Evolutionary conservation across 2,329 filamentous ascomycete genomes (phyloP).

Genomic region (Teratosphaeria viscida): DNA sequence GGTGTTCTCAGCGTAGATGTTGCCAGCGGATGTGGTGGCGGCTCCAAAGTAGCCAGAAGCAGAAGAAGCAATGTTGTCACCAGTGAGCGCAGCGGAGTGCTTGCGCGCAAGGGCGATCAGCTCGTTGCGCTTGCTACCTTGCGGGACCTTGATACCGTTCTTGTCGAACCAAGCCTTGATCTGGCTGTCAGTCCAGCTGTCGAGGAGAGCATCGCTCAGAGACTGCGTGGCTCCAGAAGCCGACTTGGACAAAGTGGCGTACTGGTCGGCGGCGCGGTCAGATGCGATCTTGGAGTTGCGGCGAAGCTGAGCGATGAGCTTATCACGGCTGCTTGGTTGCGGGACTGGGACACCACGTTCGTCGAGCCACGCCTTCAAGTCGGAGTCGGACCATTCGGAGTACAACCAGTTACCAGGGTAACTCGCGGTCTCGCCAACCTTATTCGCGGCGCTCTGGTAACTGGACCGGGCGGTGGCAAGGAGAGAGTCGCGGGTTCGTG

Average conservation of each 20-base stretch:
- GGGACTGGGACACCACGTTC: constrained; percentile 75
- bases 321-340: constrained; percentile 74
- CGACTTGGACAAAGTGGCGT: constrained; percentile 50
- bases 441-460: constrained; percentile 69
- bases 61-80: constrained; percentile 40
- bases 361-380: constrained; percentile 89
- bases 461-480: constrained; percentile 67
- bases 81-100: constrained; percentile 62
- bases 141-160: constrained; percentile 79
- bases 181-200: constrained; percentile 80
- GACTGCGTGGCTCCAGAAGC: constrained; percentile 55
- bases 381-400: constrained; percentile 80
- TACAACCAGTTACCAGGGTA: constrained; percentile 97
- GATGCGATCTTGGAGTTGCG: constrained; percentile 62
- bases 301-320: constrained; percentile 77
- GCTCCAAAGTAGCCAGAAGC: constrained; percentile 33
- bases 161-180: constrained; percentile 90
- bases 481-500: constrained; percentile 72
- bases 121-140: constrained; percentile 84
- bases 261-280: constrained; percentile 43
- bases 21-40: constrained; percentile 50
- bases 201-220: constrained; percentile 72
- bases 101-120: constrained; percentile 82
- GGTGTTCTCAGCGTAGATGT: constrained; percentile 67
- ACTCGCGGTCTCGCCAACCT: constrained; percentile 61